Percentiles rank a stretch among this genome's conserved stretches.
These are phyloP conservation scores for Wickerhamiella parazyma DNA, from an alignment of 805 yeast genomes.

Conservation along the genomic window DNA sequence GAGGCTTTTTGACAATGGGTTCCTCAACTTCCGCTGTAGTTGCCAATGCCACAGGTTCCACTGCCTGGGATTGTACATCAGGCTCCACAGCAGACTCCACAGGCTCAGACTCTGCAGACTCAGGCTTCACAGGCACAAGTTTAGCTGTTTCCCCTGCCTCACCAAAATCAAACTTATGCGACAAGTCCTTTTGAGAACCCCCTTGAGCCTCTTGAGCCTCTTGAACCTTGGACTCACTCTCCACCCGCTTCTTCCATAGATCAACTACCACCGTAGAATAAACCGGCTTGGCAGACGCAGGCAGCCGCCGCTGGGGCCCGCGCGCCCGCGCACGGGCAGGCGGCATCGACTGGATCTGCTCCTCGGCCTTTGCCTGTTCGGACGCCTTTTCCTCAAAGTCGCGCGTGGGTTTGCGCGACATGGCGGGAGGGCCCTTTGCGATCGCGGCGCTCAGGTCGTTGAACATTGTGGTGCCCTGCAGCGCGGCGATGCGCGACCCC, in stretches of 20 bases:
- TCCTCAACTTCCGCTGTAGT: too few relatives aligned
- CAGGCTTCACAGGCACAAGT: too few relatives aligned
- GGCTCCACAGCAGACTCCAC: too few relatives aligned
- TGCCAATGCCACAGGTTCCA: too few relatives aligned
- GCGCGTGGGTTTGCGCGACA: background rate
- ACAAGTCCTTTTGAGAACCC: too few relatives aligned
- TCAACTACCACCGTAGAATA: slow-evolving; percentile 13
- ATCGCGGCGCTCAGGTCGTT: slow-evolving; percentile 19
- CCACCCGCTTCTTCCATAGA: slow-evolving; percentile 13
- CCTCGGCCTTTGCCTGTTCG: slow-evolving; percentile 6
- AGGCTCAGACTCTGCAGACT: too few relatives aligned
- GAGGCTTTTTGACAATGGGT: too few relatives aligned
- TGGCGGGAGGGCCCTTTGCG: slow-evolving; percentile 18
- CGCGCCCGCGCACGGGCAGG: slow-evolving; percentile 18
- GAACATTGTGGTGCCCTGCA: slow-evolving; percentile 15
- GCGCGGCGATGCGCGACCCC: slow-evolving; percentile 12
- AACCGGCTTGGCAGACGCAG: slow-evolving; percentile 21
- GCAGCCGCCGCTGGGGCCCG: slow-evolving; percentile 25
- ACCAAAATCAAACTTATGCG: too few relatives aligned
- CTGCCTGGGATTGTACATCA: too few relatives aligned
- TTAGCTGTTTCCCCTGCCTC: too few relatives aligned
- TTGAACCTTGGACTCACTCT: background rate
- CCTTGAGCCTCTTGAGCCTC: background rate
- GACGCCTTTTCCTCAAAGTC: slow-evolving; percentile 15
- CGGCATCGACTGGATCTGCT: slow-evolving; percentile 4